These are phyloP conservation scores for Syncephalastrum monosporum DNA, from an alignment of 371 early-diverging fungal genomes.

Conservation along the genomic window DNA sequence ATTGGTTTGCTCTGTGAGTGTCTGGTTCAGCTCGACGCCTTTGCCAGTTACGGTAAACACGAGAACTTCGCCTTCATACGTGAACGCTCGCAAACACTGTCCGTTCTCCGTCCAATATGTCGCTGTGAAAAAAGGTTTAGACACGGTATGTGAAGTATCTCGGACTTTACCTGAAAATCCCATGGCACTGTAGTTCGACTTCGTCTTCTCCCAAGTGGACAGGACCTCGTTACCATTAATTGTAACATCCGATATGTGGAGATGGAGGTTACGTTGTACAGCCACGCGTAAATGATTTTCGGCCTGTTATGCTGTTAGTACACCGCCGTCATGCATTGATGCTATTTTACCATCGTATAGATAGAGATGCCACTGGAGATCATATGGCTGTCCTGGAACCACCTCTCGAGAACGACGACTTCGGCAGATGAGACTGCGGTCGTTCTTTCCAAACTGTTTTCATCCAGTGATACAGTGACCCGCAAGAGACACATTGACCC, in stretches of 20 bases:
- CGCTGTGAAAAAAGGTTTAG: not conserved
- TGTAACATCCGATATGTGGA: no score
- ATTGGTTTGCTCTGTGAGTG: not conserved
- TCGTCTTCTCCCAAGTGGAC: not conserved
- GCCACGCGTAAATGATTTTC: no score
- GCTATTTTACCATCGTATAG: no score
- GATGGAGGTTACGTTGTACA: no score
- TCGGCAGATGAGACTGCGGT: not conserved
- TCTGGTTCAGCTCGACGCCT: not conserved
- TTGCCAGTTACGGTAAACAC: not conserved
- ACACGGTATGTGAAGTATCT: not conserved
- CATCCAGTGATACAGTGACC: not conserved
- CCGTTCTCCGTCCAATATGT: conserved; percentile 7
- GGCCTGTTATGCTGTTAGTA: no score
- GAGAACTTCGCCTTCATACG: conserved; percentile 7
- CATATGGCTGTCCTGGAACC: no score
- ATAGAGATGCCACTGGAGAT: no score
- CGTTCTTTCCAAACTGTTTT: not conserved
- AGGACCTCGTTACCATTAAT: not conserved
- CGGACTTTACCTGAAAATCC: conserved; percentile 5
- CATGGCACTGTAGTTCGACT: not conserved
- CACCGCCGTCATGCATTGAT: no score
- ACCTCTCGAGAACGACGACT: not conserved
- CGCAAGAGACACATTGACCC: conserved; percentile 5
- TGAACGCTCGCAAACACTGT: conserved; percentile 1